A percentile compares a stretch with the other conserved stretches of the same genome.
Evolutionary conservation across 805 yeast species (phyloP).

Genomic region (Metschnikowia cubensis): DNA sequence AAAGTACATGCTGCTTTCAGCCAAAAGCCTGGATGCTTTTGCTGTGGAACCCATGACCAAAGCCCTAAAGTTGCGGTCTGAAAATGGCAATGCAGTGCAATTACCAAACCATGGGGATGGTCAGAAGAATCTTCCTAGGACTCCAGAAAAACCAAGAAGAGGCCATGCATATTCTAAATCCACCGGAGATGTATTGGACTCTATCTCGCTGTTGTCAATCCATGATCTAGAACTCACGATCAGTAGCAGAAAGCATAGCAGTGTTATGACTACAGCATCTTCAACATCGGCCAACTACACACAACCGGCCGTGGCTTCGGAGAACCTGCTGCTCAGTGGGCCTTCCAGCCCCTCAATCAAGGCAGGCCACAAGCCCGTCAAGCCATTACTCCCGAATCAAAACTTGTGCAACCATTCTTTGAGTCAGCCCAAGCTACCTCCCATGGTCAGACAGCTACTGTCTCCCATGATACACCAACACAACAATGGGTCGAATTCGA

Average conservation of each 20-base stretch:
- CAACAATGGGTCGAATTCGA: constrained; percentile 21
- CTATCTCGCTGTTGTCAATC: constrained; percentile 13
- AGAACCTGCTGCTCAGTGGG: constrained; percentile 13
- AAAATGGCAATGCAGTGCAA: not conserved
- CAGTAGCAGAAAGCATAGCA: constrained; percentile 14
- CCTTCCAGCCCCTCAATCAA: constrained; percentile 18
- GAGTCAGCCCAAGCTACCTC: constrained; percentile 11
- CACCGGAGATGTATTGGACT: constrained; percentile 14
- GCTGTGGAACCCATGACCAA: not conserved
- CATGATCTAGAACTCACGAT: constrained; percentile 15
- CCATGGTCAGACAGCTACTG: constrained; percentile 12
- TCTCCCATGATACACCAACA: constrained; percentile 16
- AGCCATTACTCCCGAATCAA: constrained; percentile 18
- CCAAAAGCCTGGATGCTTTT: not conserved
- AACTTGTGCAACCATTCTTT: constrained; percentile 17
- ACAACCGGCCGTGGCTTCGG: constrained; percentile 5
- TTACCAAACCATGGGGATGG: not conserved
- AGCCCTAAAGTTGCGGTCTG: not conserved
- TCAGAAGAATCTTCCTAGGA: not conserved
- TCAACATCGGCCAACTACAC: constrained; percentile 14
- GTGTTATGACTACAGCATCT: constrained; percentile 19
- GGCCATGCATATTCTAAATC: constrained; percentile 13
- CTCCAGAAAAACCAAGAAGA: constrained; percentile 2
- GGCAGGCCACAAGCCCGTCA: constrained; percentile 12
- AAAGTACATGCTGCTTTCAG: constrained; percentile 24